Base-by-base conservation (phyloP, 192 early-diverging fungal species). In the Backusella sp. region DNA sequence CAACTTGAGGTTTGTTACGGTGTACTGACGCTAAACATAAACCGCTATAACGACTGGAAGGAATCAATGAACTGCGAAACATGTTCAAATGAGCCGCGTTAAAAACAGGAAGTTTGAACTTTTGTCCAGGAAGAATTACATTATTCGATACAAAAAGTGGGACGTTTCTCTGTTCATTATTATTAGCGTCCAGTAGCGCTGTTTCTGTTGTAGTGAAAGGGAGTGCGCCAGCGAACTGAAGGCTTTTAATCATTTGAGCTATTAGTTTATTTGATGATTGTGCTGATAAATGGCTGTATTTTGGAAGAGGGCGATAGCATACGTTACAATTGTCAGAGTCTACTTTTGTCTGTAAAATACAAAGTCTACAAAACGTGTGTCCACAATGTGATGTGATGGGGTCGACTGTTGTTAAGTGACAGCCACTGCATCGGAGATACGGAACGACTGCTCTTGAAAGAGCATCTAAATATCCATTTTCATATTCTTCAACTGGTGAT, bases 311-410 rank as follows among this genome's bases (percentile, higher is more conserved):
- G 28, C 73, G 73, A 66, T 67, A 66, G 19, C 73, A 74, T 35
- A 36, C 42, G 26, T 46, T 37, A 44, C 73, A 74, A n/a, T 74
- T 56, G 35, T 67, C 73, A 19, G 73, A 44, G 8, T 32, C 62
- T 12, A 74, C 41, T 34, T 74, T 74, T 23, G 23, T 44, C 41
- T 74, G 59, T 37, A 74, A 44, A 32, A 74, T 39, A 19, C 73
- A 74, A 21, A 74, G 39, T 74, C 73, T 74, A 46, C 73, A 74
- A 41, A 74, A 74, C 8, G 73, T 74, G n/a, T 74, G 73, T 23
- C 73, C 73, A 32, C 73, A 74, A 21, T 56, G 73, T 0, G 65
- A 67, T 42, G 73, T 74, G 28, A 67, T 74, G 15, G 73, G 73
- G 19, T 66, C 62, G 8, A 67, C 42, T n/a, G 66, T 30, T 26